These are phyloP conservation scores for Backusella sp. DNA, from an alignment of 192 early-diverging fungal species.

Conservation along the genomic window DNA sequence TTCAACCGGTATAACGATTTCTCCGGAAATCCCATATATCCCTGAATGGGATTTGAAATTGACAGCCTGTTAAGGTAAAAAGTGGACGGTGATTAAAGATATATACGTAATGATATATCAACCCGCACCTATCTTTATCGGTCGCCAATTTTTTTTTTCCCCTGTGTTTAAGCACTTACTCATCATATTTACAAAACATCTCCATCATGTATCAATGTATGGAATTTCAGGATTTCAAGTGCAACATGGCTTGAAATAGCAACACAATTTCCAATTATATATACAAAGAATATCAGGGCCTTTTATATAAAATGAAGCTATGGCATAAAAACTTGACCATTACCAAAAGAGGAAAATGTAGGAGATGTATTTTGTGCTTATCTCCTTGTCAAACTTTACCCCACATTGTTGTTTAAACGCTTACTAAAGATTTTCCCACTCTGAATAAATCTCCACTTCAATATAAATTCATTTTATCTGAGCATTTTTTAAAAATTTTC, in stretches of 20 bases:
- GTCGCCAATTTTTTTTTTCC: too few relatives aligned
- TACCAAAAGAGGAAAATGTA: neutral
- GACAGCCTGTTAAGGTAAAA: too few relatives aligned
- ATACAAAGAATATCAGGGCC: neutral
- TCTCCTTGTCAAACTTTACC: neutral
- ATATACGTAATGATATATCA: too few relatives aligned
- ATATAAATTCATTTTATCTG: conserved; percentile 6
- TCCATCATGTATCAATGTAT: too few relatives aligned
- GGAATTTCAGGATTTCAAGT: too few relatives aligned
- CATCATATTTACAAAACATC: too few relatives aligned
- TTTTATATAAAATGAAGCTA: neutral
- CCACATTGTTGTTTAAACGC: neutral
- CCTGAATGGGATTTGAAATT: too few relatives aligned
- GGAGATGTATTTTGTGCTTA: neutral
- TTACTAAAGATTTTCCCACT: conserved; percentile 9
- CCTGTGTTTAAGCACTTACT: too few relatives aligned
- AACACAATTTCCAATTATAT: neutral
- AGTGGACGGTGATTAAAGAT: too few relatives aligned
- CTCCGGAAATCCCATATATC: too few relatives aligned
- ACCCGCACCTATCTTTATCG: too few relatives aligned
- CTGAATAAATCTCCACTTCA: conserved; percentile 3
- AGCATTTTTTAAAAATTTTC: neutral
- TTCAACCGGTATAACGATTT: too few relatives aligned
- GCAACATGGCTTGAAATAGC: neutral
- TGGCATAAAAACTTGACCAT: neutral